These are phyloP conservation scores for Trametes polyzona DNA, from an alignment of 1,284 basidiomycete genomes.

Conservation along the genomic window DNA sequence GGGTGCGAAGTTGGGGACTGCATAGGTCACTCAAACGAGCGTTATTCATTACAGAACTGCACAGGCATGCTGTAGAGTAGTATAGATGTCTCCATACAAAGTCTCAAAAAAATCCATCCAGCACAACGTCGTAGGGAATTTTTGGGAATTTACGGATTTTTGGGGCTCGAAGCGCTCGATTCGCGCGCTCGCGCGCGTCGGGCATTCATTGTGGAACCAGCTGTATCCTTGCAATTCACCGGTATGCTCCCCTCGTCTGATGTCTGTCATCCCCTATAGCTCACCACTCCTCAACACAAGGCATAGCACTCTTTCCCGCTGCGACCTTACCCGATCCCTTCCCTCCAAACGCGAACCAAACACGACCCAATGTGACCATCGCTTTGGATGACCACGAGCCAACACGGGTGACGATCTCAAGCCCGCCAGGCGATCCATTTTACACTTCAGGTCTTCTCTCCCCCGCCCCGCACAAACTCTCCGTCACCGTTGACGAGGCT, in stretches of 20 bases:
- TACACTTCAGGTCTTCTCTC: not conserved
- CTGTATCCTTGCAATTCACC: not conserved
- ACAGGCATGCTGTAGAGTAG: no score
- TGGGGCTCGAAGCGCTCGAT: no score
- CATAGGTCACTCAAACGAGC: no score
- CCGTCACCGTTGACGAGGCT: not conserved
- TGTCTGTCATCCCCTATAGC: not conserved
- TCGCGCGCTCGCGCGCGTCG: no score
- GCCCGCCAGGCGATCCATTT: not conserved
- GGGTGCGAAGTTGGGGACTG: no score
- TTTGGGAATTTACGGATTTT: no score
- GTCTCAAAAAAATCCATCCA: no score
- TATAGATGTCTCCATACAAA: no score
- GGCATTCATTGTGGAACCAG: no score
- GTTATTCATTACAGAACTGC: no score
- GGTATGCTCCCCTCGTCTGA: not conserved
- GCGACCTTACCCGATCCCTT: not conserved
- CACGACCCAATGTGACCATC: not conserved
- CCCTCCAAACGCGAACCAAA: not conserved
- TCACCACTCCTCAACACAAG: not conserved
- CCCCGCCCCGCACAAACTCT: not conserved
- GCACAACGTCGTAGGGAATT: no score
- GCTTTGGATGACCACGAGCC: not conserved
- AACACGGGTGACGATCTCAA: not conserved
- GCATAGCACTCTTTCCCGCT: not conserved